Evolutionary conservation across 306 rosid species (phyloP).

Genomic region (Gastrolobium villosum): DNA sequence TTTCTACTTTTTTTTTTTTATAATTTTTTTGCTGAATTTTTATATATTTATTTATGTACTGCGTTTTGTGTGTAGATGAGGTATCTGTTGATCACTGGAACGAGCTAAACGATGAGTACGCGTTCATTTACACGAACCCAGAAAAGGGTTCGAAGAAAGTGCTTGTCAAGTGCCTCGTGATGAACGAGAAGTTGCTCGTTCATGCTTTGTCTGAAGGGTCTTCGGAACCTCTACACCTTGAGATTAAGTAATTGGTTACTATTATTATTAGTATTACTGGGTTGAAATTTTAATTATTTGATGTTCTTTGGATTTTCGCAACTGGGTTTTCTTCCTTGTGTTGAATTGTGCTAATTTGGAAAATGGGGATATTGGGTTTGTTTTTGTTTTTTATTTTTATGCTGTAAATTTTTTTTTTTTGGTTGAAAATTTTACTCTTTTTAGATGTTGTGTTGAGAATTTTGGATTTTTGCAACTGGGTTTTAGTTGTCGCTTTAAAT

Average conservation of each 20-base stretch:
- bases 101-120: constrained; percentile 82
- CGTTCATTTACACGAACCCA: constrained; percentile 72
- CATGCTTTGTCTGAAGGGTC: constrained; percentile 68
- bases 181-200: constrained; percentile 70
- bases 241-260: constrained; percentile 60
- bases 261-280: not conserved
- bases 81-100: constrained; percentile 85
- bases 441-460: too few species aligned
- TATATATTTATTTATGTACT: not conserved
- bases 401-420: too few species aligned
- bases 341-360: not conserved
- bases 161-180: constrained; percentile 81
- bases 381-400: too few species aligned
- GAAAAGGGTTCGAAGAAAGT: constrained; percentile 76
- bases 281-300: not conserved
- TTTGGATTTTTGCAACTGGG: constrained; percentile 9
- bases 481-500: constrained; percentile 8
- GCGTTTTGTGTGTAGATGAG: constrained; percentile 67
- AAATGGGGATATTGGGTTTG: too few species aligned
- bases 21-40: not conserved
- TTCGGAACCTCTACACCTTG: constrained; percentile 69
- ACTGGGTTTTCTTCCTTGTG: not conserved
- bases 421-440: too few species aligned
- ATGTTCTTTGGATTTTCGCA: not conserved
- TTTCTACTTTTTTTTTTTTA: not conserved